Conservation (phyloP, 371 early-diverging fungal species). For the Lichtheimia corymbifera region DNA sequence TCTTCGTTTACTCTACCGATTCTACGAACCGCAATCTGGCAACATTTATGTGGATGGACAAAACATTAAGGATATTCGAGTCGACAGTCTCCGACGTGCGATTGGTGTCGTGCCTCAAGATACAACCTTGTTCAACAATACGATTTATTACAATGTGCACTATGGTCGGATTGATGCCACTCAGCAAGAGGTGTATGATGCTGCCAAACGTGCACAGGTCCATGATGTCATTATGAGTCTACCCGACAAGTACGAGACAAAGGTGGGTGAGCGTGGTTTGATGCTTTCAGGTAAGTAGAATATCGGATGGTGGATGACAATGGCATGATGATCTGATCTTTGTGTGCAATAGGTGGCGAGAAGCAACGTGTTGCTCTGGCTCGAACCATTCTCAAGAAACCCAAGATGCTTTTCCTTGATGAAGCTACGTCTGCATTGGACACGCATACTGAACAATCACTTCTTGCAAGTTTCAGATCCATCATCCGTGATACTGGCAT, state of each 20-base stretch:
- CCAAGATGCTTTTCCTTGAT: slow-evolving; percentile 76
- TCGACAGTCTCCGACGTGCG: slow-evolving; percentile 71
- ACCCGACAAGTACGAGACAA: slow-evolving; percentile 83
- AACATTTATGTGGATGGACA: slow-evolving; percentile 79
- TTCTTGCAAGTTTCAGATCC: slow-evolving; percentile 76
- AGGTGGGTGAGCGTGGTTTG: slow-evolving; percentile 92
- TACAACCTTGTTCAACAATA: slow-evolving; percentile 81
- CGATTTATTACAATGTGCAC: slow-evolving; percentile 80
- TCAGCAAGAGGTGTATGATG: slow-evolving; percentile 66
- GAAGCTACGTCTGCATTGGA: slow-evolving; percentile 76
- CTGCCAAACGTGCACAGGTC: slow-evolving; percentile 83
- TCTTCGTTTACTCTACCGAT: slow-evolving; percentile 79
- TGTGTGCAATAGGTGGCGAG: slow-evolving; percentile 76
- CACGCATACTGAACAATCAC: slow-evolving; percentile 78
- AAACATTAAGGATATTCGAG: slow-evolving; percentile 65
- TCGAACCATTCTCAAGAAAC: slow-evolving; percentile 82
- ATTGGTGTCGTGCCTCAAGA: slow-evolving; percentile 93
- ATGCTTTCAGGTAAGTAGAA: slow-evolving; percentile 73
- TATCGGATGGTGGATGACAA: neutral
- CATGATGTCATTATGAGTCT: slow-evolving; percentile 69
- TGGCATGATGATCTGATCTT: neutral
- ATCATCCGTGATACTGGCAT: slow-evolving; percentile 61
- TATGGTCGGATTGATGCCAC: slow-evolving; percentile 68
- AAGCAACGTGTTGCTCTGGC: slow-evolving; percentile 93
- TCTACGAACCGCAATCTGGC: slow-evolving; percentile 81